Evolutionary conservation across 2,329 filamentous ascomycete genomes (phyloP), one percentile per base, ranked within the genome.

Genomic region (Fusarium domesticum): DNA sequence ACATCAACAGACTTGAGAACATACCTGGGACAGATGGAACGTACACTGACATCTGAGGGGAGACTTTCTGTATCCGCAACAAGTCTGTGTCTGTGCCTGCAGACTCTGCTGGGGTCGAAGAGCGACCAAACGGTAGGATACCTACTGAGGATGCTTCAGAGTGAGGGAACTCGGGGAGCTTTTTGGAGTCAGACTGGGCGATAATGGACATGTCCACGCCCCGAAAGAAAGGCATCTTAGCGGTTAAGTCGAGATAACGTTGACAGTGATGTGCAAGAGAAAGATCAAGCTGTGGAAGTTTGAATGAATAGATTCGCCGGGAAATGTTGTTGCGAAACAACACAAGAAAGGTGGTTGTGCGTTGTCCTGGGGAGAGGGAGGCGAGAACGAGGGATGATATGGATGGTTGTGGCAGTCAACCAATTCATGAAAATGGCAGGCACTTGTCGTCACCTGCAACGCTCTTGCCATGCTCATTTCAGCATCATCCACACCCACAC

Each of bases 121-220:
- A 17, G 3, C 20, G 18, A 35, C 18, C 48, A 23, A 50, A 53
- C 15, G 54, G 56, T 35, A 61, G 43, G 18, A 71, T 64, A 3
- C 57, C 61, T 34, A 72, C 66, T 14, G 72, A 76, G 0, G 72
- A 71, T 38, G 67, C 70, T 38, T 79, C 75, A 1, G 76, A 76
- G 48, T 81, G 76, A 16, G 75, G 73, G 54, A 76, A 80, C 54
- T 83, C 78, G 12, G 72, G 71, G 3, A 81, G 66, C 16, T 57
- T 61, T 35, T 66, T 58, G 8, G 63, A 54, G 3, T 64, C 61
- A 14, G 65, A 57, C 33, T 69, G 64, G 2, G 67, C 59, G 15
- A 69, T 56, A 31, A 80, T 58, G 3, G 68, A 71, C 18, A 79
- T 46, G 19, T 76, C 69, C 39, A 79, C 65, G 8, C 74, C 75